Conservation (phyloP, 179 eudicot genomes). For the Silene coronaria region DNA sequence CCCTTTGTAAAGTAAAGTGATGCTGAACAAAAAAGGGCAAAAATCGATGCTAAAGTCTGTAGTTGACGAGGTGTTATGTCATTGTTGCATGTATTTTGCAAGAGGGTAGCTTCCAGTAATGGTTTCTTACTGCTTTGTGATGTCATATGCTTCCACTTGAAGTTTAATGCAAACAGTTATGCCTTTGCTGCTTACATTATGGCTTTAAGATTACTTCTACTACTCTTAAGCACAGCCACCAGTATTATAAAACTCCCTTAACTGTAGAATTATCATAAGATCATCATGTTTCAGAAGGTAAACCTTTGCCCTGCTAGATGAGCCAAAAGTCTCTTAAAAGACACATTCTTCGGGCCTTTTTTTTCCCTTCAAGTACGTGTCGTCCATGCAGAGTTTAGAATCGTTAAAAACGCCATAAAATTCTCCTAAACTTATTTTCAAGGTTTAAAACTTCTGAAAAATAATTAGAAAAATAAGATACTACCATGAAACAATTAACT, state of each 20-base stretch:
- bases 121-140: constrained; percentile 20
- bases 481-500: background rate
- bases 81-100: background rate
- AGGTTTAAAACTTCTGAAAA: too few relatives aligned
- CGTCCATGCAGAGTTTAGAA: background rate
- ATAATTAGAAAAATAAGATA: too few relatives aligned
- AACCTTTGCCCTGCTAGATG: background rate
- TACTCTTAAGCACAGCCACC: constrained; percentile 11
- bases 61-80: background rate
- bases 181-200: constrained; percentile 18
- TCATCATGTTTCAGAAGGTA: constrained; percentile 3
- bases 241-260: constrained; percentile 1
- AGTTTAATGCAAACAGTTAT: constrained; percentile 20
- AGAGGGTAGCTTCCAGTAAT: constrained; percentile 19
- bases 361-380: constrained; percentile 1
- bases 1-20: background rate
- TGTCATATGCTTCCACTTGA: constrained; percentile 26
- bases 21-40: background rate
- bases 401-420: background rate
- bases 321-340: constrained; percentile 5
- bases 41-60: background rate
- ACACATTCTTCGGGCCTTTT: background rate
- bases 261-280: background rate
- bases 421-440: background rate
- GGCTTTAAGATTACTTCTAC: constrained; percentile 30